These are phyloP conservation scores for Russula dissimulans DNA, from an alignment of 768 basidiomycete genomes.

Conservation along the genomic window DNA sequence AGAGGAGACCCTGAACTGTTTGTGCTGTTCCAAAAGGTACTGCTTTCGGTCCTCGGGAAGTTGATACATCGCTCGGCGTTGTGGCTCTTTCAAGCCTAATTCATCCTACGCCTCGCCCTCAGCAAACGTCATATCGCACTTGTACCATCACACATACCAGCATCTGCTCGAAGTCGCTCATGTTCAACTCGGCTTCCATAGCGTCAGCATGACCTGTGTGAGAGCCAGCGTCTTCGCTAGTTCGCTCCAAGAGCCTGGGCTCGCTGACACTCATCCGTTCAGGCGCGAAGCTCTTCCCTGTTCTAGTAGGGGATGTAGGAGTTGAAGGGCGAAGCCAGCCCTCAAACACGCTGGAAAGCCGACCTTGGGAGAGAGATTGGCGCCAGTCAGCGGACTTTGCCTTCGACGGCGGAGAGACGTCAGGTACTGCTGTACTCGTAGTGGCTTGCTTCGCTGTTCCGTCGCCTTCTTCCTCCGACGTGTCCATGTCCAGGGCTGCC, in stretches of 20 bases:
- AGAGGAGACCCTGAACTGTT: slow-evolving; percentile 30
- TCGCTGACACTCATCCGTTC: slow-evolving; percentile 62
- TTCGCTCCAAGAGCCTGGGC: slow-evolving; percentile 47
- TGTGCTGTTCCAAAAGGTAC: slow-evolving; percentile 53
- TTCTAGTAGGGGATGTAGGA: slow-evolving; percentile 31
- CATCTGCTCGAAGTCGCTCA: slow-evolving; percentile 53
- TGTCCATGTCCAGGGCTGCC: slow-evolving; percentile 41
- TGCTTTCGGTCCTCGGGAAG: slow-evolving; percentile 56
- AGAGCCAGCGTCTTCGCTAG: slow-evolving; percentile 20
- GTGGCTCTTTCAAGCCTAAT: slow-evolving; percentile 63
- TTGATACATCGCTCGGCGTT: slow-evolving; percentile 51
- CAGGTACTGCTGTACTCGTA: slow-evolving; percentile 24
- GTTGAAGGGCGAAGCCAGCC: slow-evolving; percentile 46
- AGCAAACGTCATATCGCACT: slow-evolving; percentile 7
- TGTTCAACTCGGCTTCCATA: slow-evolving; percentile 31
- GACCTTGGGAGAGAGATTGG: slow-evolving; percentile 44
- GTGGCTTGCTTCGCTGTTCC: slow-evolving; percentile 54
- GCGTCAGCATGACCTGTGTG: slow-evolving; percentile 25
- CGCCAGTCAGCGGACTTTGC: slow-evolving; percentile 38
- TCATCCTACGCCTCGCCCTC: slow-evolving; percentile 43
- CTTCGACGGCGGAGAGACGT: slow-evolving; percentile 9
- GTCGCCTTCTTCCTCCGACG: slow-evolving; percentile 41
- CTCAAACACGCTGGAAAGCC: slow-evolving; percentile 59
- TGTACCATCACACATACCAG: slow-evolving; percentile 39
- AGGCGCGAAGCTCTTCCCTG: slow-evolving; percentile 14